Evolutionary conservation across 495 filamentous ascomycete genomes (phyloP), one percentile per base, ranked within the genome.

Genomic region (Cladorrhinum samala): DNA sequence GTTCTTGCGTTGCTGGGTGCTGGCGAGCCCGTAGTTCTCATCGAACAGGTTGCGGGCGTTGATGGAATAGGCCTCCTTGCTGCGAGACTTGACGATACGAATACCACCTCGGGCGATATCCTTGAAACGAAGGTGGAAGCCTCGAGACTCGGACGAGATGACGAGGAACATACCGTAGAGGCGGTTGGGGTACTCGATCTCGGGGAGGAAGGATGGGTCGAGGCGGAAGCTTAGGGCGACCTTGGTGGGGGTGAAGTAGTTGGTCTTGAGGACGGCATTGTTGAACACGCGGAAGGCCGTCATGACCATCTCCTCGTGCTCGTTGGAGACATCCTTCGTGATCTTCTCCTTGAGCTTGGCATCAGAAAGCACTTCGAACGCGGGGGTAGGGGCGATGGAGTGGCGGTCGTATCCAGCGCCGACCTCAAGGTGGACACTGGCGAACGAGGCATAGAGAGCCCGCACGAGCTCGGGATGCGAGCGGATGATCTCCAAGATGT

Each of bases 181-280:
- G 9, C 86, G 91, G 68, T 90, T 87, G 41, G 94, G 89, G 65
- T 98, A 98, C 71, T 98, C 93, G 47, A 90, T 79, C 60, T 86
- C 77, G 2, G 93, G 93, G 16, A 98, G 77, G 76, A 98, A 97
- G 8, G 68, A 69, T 4, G 93, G 92, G 61, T 96, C 85, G 47
- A 97, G 74, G 49, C 93, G 84, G 85, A 97, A 98, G 73, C 91
- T 96, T 55, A 98, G 79, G 13, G 94, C 93, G 23, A 98, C 92
- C 77, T 98, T 98, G 51, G 93, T 98, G 0, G 93, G 93, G 0
- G 93, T 98, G 79, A 95, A 98, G 76, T 96, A 98, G 76, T 98
- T 98, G 55, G 93, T 97, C 80, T 96, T 97, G 58, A 97, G 76
- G 30, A 96, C 82, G 41, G 84, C 80, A 46, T 79, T 79, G 73